Percentiles rank a stretch among this genome's conserved stretches.
These are phyloP conservation scores for Aspergillus nidulans DNA, from an alignment of 495 filamentous ascomycete species.

Conservation along the genomic window DNA sequence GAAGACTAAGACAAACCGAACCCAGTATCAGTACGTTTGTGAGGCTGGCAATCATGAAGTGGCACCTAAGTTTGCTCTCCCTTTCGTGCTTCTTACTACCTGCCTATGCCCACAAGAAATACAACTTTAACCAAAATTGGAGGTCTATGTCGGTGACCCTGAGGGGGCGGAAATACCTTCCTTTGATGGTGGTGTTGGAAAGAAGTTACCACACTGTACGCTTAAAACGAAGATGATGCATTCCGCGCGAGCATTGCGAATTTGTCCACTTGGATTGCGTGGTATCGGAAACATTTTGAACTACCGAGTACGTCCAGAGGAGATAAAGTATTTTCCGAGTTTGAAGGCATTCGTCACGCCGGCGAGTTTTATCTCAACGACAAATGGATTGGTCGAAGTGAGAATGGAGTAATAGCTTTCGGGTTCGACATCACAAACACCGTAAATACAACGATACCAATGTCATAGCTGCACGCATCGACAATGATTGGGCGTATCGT, in stretches of 20 bases:
- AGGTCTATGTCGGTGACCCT: neutral
- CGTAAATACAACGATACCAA: neutral
- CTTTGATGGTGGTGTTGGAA: conserved; percentile 7
- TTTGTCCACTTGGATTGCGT: conserved; percentile 6
- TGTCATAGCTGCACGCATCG: neutral
- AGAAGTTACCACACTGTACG: conserved; percentile 2
- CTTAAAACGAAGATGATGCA: conserved; percentile 10
- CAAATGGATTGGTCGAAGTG: conserved; percentile 8
- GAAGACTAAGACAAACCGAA: too few species aligned
- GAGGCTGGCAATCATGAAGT: neutral
- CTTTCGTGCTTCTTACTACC: neutral
- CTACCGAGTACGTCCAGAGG: neutral
- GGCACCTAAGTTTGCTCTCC: neutral
- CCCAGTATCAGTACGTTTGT: too few species aligned
- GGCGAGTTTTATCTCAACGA: conserved; percentile 8
- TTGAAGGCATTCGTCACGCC: conserved; percentile 5
- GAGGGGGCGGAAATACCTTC: neutral
- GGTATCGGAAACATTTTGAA: conserved; percentile 6
- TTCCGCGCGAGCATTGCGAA: conserved; percentile 7
- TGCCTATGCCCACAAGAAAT: neutral
- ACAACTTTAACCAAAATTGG: neutral
- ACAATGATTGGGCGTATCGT: neutral
- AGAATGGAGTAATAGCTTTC: conserved; percentile 8
- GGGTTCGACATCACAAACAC: neutral
- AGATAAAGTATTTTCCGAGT: conserved; percentile 7